Evolutionary conservation across 257 asterid genomes (phyloP).

Genomic region (Penstemon davidsonii): DNA sequence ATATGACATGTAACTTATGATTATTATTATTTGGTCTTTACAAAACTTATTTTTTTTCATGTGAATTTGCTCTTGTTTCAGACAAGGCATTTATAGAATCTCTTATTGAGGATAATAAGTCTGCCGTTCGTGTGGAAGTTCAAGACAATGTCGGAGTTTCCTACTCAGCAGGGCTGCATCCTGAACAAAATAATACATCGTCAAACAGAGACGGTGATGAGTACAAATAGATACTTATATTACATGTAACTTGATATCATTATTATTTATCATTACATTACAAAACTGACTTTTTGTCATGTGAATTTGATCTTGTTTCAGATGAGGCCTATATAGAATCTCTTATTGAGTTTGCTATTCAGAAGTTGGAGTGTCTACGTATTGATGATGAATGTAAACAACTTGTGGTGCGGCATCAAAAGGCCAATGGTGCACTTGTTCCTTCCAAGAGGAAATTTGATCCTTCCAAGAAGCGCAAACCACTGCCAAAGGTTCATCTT

Average conservation of each 20-base stretch:
- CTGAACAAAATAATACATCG: constrained; percentile 1
- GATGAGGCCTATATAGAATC: constrained; percentile 26
- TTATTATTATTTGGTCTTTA: not conserved
- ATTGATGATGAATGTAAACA: constrained; percentile 25
- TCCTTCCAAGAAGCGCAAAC: constrained; percentile 21
- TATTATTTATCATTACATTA: not conserved
- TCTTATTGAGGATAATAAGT: not conserved
- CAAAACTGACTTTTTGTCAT: not conserved
- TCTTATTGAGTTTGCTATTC: constrained; percentile 20
- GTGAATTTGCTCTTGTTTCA: constrained; percentile 8
- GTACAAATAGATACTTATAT: not conserved
- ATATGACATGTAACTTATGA: not conserved
- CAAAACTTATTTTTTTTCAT: not conserved
- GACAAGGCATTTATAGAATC: constrained; percentile 25
- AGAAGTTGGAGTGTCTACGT: constrained; percentile 24
- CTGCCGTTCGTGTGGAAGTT: no score
- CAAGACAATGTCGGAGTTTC: not conserved
- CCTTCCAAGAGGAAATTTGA: constrained; percentile 17
- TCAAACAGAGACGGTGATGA: constrained; percentile 14
- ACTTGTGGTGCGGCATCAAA: constrained; percentile 29
- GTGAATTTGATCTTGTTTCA: constrained; percentile 7
- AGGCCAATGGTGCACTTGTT: constrained; percentile 22
- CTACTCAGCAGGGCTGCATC: not conserved
- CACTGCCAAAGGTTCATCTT: constrained; percentile 39
- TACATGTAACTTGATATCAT: not conserved